These are phyloP conservation scores for Pseudogymnoascus sp. DNA, from an alignment of 2,329 filamentous ascomycete species.

Conservation along the genomic window DNA sequence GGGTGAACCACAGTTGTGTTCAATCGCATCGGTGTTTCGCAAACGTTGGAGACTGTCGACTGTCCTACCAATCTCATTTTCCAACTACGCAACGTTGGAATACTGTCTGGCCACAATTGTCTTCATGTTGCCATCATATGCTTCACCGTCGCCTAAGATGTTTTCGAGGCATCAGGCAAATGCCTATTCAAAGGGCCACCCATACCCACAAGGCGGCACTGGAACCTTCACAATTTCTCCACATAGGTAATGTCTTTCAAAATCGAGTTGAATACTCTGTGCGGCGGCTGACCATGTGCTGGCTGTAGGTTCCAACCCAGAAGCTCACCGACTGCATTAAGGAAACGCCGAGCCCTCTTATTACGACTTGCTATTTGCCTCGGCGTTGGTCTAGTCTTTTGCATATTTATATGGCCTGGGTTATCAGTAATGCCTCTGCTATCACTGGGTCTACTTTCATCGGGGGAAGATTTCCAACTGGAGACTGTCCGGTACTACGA, in stretches of 20 bases:
- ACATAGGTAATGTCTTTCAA: slow-evolving; percentile 57
- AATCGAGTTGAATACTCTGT: not conserved
- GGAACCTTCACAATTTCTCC: slow-evolving; percentile 77
- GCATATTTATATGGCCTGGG: slow-evolving; percentile 67
- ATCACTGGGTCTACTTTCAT: slow-evolving; percentile 62
- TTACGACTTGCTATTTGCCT: slow-evolving; percentile 54
- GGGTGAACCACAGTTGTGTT: slow-evolving; percentile 3
- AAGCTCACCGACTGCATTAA: slow-evolving; percentile 59
- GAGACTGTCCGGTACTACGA: slow-evolving; percentile 98
- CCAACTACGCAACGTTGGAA: not conserved
- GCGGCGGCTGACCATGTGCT: slow-evolving; percentile 11
- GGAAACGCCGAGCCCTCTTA: slow-evolving; percentile 65
- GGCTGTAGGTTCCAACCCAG: slow-evolving; percentile 70
- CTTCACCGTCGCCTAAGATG: slow-evolving; percentile 48
- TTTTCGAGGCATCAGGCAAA: slow-evolving; percentile 73
- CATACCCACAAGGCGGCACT: slow-evolving; percentile 60
- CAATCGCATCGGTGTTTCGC: slow-evolving; percentile 6
- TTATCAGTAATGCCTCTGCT: slow-evolving; percentile 51
- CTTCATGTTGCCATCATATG: slow-evolving; percentile 54
- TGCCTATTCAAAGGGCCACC: slow-evolving; percentile 70
- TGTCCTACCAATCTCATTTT: not conserved
- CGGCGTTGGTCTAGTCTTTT: slow-evolving; percentile 54
- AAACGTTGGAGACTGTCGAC: not conserved
- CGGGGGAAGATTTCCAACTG: slow-evolving; percentile 63
- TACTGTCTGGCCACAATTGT: slow-evolving; percentile 4